phyloP scores from a whole-genome alignment of 2,329 filamentous ascomycete genomes.

The Thielaviopsis punctulata region DNA sequence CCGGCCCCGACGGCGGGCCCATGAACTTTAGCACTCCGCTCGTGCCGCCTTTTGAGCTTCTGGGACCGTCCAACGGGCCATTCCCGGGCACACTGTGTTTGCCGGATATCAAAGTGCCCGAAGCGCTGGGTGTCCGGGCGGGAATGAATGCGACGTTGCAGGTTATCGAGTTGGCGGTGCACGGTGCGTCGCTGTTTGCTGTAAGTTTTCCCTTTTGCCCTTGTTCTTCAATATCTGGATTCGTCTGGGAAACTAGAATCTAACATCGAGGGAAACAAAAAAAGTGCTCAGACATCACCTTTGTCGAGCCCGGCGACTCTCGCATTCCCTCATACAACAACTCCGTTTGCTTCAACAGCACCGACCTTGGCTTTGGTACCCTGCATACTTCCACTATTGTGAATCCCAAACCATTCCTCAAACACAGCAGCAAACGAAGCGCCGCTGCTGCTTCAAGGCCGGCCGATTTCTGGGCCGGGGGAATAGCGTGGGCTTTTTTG shows the following conservation, averaged over 20 bases:
- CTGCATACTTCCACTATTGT: constrained; percentile 31
- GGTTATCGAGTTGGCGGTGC: constrained; percentile 54
- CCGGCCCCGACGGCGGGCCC: constrained; percentile 25
- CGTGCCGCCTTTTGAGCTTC: constrained; percentile 55
- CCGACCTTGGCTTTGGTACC: constrained; percentile 47
- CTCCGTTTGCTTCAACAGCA: constrained; percentile 62
- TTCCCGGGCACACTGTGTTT: constrained; percentile 68
- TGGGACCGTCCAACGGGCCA: constrained; percentile 51
- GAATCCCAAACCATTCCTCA: constrained; percentile 5
- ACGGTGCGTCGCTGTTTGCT: constrained; percentile 58
- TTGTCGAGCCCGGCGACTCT: constrained; percentile 35
- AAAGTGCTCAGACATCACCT: constrained; percentile 77
- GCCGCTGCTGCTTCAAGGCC: not conserved
- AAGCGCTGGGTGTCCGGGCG: constrained; percentile 40
- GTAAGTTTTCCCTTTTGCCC: constrained; percentile 27
- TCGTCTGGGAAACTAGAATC: too few relatives aligned
- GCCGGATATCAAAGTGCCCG: constrained; percentile 56
- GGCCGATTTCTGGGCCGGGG: not conserved
- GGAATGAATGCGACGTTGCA: constrained; percentile 72
- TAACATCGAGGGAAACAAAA: not conserved
- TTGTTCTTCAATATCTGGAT: not conserved
- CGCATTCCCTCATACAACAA: constrained; percentile 25
- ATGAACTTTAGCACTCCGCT: constrained; percentile 43
- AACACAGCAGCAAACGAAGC: constrained; percentile 1
- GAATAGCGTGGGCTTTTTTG: not conserved